phyloP scores from a whole-genome alignment of 345 rosid genomes.

The Bruguiera parviflora region DNA sequence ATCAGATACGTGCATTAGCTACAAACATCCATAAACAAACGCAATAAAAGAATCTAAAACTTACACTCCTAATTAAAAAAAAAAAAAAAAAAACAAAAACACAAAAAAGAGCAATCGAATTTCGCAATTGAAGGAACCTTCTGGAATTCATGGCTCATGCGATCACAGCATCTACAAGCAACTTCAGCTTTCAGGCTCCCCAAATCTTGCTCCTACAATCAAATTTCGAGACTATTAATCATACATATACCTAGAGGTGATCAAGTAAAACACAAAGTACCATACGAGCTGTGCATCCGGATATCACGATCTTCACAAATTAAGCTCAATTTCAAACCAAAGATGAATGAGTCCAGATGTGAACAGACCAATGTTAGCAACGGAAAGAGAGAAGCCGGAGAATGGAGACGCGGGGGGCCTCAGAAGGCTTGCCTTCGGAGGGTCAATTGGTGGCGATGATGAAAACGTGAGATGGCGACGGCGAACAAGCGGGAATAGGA shows the following conservation, averaged over 20 bases:
- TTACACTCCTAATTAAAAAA: too few species aligned
- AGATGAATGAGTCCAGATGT: constrained; percentile 20
- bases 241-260: too few species aligned
- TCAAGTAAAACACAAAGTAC: background rate
- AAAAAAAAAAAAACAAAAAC: background rate
- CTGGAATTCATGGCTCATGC: constrained; percentile 50
- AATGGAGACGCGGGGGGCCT: background rate
- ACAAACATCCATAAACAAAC: background rate
- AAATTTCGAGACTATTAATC: background rate
- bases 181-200: background rate
- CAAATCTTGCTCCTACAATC: constrained; percentile 5
- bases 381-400: background rate
- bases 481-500: background rate
- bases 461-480: background rate
- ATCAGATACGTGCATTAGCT: too few species aligned
- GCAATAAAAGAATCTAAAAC: background rate
- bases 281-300: background rate
- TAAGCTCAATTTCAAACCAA: too few species aligned
- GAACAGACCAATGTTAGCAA: background rate
- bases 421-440: constrained; percentile 16
- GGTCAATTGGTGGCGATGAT: constrained; percentile 1
- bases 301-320: too few species aligned
- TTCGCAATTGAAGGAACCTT: constrained; percentile 37
- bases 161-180: constrained; percentile 9
- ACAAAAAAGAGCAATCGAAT: background rate